Evolutionary conservation across 768 basidiomycete genomes (phyloP), one percentile per base, ranked within the genome.

Genomic region (Trametes villosa): DNA sequence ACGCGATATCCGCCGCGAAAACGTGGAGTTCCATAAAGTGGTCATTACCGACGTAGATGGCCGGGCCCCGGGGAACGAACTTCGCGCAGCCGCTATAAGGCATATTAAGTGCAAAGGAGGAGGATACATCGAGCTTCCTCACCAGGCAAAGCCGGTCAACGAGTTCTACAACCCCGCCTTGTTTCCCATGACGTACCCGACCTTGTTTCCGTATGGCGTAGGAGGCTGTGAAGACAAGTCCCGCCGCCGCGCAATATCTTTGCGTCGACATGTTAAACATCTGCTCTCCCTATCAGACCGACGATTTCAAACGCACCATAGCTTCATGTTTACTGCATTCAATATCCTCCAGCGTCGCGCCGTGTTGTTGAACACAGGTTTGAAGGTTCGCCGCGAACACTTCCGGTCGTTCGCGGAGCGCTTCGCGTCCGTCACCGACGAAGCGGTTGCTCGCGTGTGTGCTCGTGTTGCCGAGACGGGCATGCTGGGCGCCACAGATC

Each of bases 111-210:
- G 68, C 17, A 64, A 64, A 40, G 70, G 71, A 6, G 71, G 71
- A 13, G 46, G 24, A 5, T 72, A 65, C 55, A 38, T 78, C 20
- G 42, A 73, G 45, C 60, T 78, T 36, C 68, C 68, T 3, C 78
- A 78, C 64, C 73, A 62, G 20, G 55, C 68, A 15, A 13, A 27
- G 4, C 73, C 76, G 6, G 69, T 70, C 0, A 76, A 76, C 63
- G 75, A 79, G 51, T 78, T 76, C 64, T 61, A 61, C 30, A 77
- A 80, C 60, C 73, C 73, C 1, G 9, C 40, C 6, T 42, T 81
- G 18, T 76, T 82, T 46, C 77, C 78, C 1, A 71, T 67, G 59
- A 72, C 78, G 18, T 81, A 76, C 65, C 79, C 80, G 1, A 76
- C 77, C 0, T 53, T 82, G 0, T 81, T 75, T 67, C 79, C 79